Conservation (phyloP, 495 filamentous ascomycete species). For the Penicillium goetzii region DNA sequence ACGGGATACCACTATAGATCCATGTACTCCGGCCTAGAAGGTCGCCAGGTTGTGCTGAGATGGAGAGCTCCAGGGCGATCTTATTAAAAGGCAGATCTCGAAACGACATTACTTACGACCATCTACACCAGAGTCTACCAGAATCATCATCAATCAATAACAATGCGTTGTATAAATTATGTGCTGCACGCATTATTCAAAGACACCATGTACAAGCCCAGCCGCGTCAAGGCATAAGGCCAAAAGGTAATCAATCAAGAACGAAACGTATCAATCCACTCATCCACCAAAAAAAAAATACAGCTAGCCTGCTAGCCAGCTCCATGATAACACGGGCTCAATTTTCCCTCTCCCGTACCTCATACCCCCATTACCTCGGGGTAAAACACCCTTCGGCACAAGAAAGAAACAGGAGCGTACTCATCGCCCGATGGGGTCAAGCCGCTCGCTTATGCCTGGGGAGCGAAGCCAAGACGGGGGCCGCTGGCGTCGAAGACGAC, state of each 20-base stretch:
- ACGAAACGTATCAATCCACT: conserved; percentile 6
- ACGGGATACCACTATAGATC: too few relatives aligned
- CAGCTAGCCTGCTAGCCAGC: conserved; percentile 27
- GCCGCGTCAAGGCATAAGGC: conserved; percentile 23
- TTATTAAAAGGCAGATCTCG: background rate
- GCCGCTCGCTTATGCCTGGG: conserved; percentile 36
- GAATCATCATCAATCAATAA: background rate
- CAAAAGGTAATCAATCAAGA: conserved; percentile 21
- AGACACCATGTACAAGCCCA: conserved; percentile 34
- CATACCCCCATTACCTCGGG: background rate
- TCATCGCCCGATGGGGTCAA: conserved; percentile 7
- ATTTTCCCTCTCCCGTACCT: background rate
- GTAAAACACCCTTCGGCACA: background rate
- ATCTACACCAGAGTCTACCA: background rate
- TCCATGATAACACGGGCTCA: background rate
- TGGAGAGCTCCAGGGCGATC: background rate
- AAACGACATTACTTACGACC: background rate
- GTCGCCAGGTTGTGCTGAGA: background rate
- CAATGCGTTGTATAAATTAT: conserved; percentile 27
- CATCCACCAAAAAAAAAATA: conserved; percentile 18
- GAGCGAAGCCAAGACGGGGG: conserved; percentile 65
- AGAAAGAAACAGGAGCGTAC: background rate
- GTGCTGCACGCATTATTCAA: conserved; percentile 24
- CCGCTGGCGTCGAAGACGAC: conserved; percentile 69
- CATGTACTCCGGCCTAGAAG: too few relatives aligned